Evolutionary conservation across 2,329 filamentous ascomycete genomes (phyloP).

Genomic region (Nemania sp.): DNA sequence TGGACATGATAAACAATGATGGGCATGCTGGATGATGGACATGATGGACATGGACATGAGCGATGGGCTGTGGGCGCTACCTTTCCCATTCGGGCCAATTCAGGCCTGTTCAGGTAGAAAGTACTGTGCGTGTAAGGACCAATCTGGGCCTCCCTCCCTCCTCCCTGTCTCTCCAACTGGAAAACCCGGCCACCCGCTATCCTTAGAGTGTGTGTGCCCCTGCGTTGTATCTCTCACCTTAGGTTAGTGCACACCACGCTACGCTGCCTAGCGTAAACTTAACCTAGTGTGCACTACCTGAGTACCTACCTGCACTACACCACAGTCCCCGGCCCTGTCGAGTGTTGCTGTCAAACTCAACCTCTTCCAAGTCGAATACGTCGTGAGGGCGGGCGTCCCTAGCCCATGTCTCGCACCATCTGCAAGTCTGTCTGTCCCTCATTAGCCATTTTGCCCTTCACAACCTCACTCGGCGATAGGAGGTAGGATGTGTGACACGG

Average conservation of each 20-base stretch:
- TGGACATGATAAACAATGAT: neutral
- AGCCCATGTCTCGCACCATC: constrained; percentile 14
- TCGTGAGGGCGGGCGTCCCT: neutral
- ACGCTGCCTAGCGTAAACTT: too few species aligned
- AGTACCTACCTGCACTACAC: neutral
- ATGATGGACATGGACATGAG: neutral
- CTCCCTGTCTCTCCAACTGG: constrained; percentile 24
- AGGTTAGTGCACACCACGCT: neutral
- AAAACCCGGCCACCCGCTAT: constrained; percentile 15
- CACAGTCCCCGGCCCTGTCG: neutral
- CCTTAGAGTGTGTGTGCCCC: constrained; percentile 5
- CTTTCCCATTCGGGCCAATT: constrained; percentile 15
- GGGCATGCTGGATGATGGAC: neutral
- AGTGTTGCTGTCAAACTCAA: too few species aligned
- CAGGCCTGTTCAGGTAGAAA: constrained; percentile 7
- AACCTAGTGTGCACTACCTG: neutral
- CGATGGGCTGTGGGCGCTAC: constrained; percentile 6
- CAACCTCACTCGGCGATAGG: constrained; percentile 5
- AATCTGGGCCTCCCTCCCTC: constrained; percentile 23
- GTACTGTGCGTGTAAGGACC: constrained; percentile 26
- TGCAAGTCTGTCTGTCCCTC: constrained; percentile 12
- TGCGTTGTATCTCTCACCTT: constrained; percentile 1
- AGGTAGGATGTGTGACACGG: constrained; percentile 12
- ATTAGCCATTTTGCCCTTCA: constrained; percentile 7
- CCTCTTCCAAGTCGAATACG: neutral